Percentiles rank a stretch among this genome's conserved stretches.
phyloP scores from a whole-genome alignment of 345 rosid genomes.

The Jatropha curcas region DNA sequence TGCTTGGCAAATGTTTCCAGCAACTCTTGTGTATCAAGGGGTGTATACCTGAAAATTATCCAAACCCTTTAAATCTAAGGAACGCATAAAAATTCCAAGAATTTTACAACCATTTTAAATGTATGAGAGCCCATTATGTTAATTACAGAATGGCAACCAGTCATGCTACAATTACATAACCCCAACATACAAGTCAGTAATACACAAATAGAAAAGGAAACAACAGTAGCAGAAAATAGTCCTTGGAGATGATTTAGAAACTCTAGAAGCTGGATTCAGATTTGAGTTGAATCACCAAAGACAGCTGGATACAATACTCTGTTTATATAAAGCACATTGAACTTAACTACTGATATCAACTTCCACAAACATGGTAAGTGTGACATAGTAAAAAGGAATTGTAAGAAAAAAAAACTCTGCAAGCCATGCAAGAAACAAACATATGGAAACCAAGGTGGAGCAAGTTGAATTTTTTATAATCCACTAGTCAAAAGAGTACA shows the following conservation, averaged over 20 bases:
- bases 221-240: neutral
- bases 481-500: neutral
- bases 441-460: neutral
- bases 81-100: neutral
- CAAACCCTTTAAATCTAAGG: conserved; percentile 6
- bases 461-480: neutral
- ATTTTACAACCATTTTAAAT: neutral
- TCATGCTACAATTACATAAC: neutral
- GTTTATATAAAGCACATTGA: neutral
- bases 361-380: neutral
- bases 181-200: neutral
- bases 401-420: neutral
- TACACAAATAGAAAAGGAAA: neutral
- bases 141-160: neutral
- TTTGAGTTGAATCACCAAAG: neutral
- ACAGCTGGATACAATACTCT: neutral
- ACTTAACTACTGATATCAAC: neutral
- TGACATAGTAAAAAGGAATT: neutral
- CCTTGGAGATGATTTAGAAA: neutral
- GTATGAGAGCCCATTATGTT: neutral
- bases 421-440: neutral
- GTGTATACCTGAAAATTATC: conserved; percentile 61
- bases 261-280: neutral
- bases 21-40: conserved; percentile 73
- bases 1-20: conserved; percentile 71